phyloP scores from a whole-genome alignment of 352 stramenopile species.

The Albugo laibachii region DNA sequence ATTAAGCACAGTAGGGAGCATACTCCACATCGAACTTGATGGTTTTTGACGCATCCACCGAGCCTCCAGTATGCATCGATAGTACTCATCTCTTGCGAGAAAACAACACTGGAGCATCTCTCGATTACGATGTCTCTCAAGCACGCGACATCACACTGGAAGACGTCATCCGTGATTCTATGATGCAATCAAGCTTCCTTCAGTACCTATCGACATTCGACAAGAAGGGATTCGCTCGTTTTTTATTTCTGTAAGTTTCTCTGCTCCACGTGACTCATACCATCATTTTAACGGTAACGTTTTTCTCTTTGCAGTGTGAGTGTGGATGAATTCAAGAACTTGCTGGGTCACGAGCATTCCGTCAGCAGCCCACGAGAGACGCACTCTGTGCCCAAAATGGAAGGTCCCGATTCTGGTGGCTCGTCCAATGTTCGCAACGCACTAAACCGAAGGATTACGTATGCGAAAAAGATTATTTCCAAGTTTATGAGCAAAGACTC shows the following conservation, averaged over 20 bases:
- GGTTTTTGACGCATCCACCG: too few relatives aligned
- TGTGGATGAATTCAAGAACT: constrained; percentile 76
- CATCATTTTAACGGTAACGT: background rate
- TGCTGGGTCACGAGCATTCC: constrained; percentile 12
- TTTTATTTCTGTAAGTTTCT: constrained; percentile 48
- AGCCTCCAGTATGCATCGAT: too few relatives aligned
- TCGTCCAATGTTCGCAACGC: background rate
- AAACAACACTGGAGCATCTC: too few relatives aligned
- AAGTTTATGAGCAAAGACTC: constrained; percentile 75
- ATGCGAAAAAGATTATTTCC: constrained; percentile 71
- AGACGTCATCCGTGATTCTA: constrained; percentile 48
- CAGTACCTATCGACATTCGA: constrained; percentile 47
- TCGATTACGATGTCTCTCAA: too few relatives aligned
- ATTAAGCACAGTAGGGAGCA: too few relatives aligned
- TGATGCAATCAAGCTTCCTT: constrained; percentile 64
- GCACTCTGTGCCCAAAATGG: constrained; percentile 1
- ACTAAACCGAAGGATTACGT: constrained; percentile 22
- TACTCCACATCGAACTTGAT: too few relatives aligned
- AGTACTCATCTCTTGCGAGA: too few relatives aligned
- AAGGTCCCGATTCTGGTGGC: background rate
- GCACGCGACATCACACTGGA: constrained; percentile 22
- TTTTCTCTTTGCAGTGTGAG: constrained; percentile 24
- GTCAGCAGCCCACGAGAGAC: constrained; percentile 2
- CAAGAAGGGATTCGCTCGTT: constrained; percentile 46
- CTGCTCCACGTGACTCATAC: background rate